Evolutionary conservation across 306 rosid species (phyloP), one percentile per base, ranked within the genome.

Genomic region (Potentilla sterilis): DNA sequence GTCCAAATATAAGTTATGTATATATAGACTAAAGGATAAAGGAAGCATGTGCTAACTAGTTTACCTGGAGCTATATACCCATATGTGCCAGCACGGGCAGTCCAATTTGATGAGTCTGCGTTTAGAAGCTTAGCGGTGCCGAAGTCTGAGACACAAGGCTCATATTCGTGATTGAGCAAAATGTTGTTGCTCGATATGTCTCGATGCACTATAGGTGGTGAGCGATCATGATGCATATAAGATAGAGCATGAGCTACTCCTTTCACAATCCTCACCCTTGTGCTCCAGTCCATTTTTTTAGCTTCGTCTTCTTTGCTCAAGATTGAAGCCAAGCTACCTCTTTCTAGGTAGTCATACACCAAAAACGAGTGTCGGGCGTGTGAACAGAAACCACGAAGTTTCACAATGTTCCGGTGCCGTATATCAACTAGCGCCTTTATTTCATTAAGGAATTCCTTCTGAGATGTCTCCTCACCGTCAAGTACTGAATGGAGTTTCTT

Each of bases 31-130:
- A 3, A 52, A 16, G 38, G 12, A 57, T 73, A 8, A 21, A 57
- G 35, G 15, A 19, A 22, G 21, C 19, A 38, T n/a, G 9, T 63
- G 1, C 16, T 32, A 61, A 46, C 4, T 14, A 5, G 3, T 0
- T 13, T 78, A 82, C 85, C 82, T 32, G 85, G 85, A 9, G 85
- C 85, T 4, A 61, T 58, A 21, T 82, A 82, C 24, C 85, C 80
- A 21, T 38, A 68, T 5, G 85, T 78, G 28, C 85, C 85, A 2
- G 78, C 84, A 72, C 57, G 67, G 9, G 52, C 55, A 21, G 81
- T 72, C 70, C 74, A 71, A 37, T 81, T 76, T 2, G 84, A 76
- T 32, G 84, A 76, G 11, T 81, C 75, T 4, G 48, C 70, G 12
- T 71, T 19, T n/a, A 81, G 3, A 65, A 76, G 46, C 64, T 67